Evolutionary conservation across 75 land plant species (phyloP).

Genomic region (Picea sitchensis): DNA sequence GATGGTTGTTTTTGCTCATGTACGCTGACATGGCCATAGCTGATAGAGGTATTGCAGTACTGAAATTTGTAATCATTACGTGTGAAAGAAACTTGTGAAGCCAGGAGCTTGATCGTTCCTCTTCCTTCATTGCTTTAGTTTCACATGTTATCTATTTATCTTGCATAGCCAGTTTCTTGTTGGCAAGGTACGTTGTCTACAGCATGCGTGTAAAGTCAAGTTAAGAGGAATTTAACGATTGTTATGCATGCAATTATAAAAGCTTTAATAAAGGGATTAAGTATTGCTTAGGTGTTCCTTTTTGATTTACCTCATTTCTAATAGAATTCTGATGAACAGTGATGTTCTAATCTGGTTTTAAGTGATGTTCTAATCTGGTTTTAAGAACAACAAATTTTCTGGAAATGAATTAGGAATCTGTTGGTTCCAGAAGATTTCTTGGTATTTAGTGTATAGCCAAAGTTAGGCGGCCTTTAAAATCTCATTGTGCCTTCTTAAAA

Average conservation of each 20-base stretch:
- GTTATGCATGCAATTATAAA: not conserved
- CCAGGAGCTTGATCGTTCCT: not conserved
- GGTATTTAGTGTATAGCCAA: not conserved
- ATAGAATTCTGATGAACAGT: not conserved
- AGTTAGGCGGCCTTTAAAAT: no score
- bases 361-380: not conserved
- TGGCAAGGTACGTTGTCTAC: not conserved
- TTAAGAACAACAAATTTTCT: not conserved
- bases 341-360: not conserved
- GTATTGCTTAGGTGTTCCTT: not conserved
- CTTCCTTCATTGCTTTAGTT: not conserved
- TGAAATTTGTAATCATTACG: not conserved
- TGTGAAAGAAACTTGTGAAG: slow-evolving; percentile 1
- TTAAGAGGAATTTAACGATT: not conserved
- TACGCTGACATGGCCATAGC: slow-evolving; percentile 8
- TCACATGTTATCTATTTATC: not conserved
- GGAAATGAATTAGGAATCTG: not conserved
- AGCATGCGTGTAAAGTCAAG: not conserved
- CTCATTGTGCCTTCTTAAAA: no score
- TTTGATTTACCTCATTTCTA: not conserved
- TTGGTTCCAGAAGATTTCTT: not conserved
- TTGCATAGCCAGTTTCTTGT: not conserved
- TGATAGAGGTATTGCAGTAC: not conserved
- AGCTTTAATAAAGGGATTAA: not conserved
- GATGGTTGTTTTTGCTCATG: slow-evolving; percentile 4